These are phyloP conservation scores for Podila epicladia DNA, from an alignment of 192 early-diverging fungal species.

Conservation along the genomic window DNA sequence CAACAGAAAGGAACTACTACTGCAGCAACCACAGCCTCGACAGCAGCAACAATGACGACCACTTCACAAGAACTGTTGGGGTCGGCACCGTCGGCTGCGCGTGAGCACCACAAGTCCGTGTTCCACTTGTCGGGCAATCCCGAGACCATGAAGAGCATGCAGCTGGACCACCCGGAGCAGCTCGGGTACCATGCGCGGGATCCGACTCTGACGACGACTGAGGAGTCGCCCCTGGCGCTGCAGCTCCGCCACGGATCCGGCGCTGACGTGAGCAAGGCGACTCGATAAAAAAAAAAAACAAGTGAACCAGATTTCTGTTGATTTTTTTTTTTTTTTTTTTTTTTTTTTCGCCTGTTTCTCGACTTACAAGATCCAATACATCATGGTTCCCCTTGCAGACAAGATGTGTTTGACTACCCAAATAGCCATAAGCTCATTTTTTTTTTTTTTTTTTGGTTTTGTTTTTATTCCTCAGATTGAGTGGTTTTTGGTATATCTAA, in stretches of 20 bases:
- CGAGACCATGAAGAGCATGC: constrained; percentile 25
- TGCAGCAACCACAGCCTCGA: not conserved
- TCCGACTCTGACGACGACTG: constrained; percentile 4
- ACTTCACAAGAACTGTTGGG: constrained; percentile 8
- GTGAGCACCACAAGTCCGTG: constrained; percentile 24
- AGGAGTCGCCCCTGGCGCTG: constrained; percentile 3
- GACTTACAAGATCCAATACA: not conserved
- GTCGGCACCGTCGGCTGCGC: constrained; percentile 12
- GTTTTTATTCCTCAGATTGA: no score
- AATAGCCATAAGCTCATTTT: no score
- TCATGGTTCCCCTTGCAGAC: no score
- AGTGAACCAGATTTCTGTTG: no score
- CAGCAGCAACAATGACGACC: not conserved
- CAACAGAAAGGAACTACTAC: not conserved
- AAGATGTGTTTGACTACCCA: no score
- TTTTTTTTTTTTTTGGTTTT: no score
- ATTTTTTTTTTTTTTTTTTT: no score
- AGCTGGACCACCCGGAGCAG: constrained; percentile 32
- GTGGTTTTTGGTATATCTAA: no score
- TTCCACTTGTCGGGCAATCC: constrained; percentile 39
- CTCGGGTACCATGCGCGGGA: constrained; percentile 36
- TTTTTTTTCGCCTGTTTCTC: not conserved
- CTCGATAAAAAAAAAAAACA: constrained; percentile 11
- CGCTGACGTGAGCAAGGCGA: constrained; percentile 15
- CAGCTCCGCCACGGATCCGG: constrained; percentile 9